Percentiles rank a stretch among this genome's conserved stretches.
phyloP scores from a whole-genome alignment of 2,329 filamentous ascomycete genomes.

The Capronia coronata region DNA sequence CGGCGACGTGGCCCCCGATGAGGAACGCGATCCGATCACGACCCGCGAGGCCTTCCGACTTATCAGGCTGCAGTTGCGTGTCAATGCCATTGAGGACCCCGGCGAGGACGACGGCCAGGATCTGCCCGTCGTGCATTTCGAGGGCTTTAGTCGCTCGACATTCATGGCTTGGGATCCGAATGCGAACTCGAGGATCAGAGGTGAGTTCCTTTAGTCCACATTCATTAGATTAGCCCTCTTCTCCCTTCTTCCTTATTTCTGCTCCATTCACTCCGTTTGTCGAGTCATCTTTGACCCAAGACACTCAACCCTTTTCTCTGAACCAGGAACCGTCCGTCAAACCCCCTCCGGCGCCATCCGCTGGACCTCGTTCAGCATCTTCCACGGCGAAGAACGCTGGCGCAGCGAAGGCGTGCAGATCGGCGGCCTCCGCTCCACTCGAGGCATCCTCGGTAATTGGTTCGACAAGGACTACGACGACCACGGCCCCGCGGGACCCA shows the following conservation, averaged over 20 bases:
- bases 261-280: no score
- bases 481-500: constrained; percentile 66
- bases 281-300: no score
- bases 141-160: constrained; percentile 55
- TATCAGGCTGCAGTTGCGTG: constrained; percentile 60
- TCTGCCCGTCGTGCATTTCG: constrained; percentile 60
- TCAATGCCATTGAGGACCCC: constrained; percentile 55
- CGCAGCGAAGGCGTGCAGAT: constrained; percentile 70
- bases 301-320: no score
- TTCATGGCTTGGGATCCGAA: constrained; percentile 63
- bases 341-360: constrained; percentile 65
- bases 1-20: constrained; percentile 36
- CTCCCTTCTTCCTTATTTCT: no score
- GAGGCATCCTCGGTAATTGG: constrained; percentile 69
- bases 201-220: constrained; percentile 35
- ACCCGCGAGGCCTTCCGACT: constrained; percentile 63
- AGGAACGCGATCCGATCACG: constrained; percentile 50
- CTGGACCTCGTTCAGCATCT: constrained; percentile 65
- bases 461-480: constrained; percentile 67
- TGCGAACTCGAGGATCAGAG: constrained; percentile 59
- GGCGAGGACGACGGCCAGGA: constrained; percentile 48
- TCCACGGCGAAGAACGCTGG: constrained; percentile 63
- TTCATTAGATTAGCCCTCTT: neutral
- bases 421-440: constrained; percentile 57
- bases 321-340: constrained; percentile 53